A percentile compares a stretch with the other conserved stretches of the same genome.
Conservation (phyloP, 305 asterid genomes). For the Ilex paraguariensis region DNA sequence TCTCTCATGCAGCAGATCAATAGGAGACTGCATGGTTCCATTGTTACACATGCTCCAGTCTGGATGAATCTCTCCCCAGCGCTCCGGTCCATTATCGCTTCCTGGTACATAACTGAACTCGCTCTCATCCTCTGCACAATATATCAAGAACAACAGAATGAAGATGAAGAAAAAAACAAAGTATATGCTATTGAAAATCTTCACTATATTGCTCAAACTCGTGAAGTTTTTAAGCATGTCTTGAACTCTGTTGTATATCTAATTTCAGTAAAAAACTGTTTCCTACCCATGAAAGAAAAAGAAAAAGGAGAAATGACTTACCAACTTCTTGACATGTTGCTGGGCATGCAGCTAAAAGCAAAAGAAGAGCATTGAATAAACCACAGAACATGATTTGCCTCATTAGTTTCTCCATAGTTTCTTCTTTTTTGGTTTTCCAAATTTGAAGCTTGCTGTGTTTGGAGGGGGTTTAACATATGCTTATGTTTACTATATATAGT, state of each 20-base stretch:
- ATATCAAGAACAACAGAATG: not conserved
- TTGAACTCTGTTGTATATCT: too few relatives aligned
- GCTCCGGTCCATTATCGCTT: constrained; percentile 45
- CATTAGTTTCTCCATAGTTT: constrained; percentile 5
- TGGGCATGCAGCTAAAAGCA: constrained; percentile 12
- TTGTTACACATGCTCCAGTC: constrained; percentile 51
- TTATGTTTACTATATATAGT: too few relatives aligned
- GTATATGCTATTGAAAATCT: not conserved
- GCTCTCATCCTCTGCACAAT: constrained; percentile 47
- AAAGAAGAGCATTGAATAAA: not conserved
- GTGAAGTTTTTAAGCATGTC: too few relatives aligned
- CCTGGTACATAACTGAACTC: constrained; percentile 48
- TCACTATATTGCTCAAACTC: not conserved
- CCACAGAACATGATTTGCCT: not conserved
- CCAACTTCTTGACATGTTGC: constrained; percentile 49
- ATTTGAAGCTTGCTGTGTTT: too few relatives aligned
- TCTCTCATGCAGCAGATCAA: constrained; percentile 45
- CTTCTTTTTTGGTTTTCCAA: not conserved
- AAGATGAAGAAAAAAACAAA: not conserved
- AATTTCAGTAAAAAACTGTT: too few relatives aligned
- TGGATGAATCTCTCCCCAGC: constrained; percentile 54
- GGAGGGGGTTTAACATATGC: too few relatives aligned
- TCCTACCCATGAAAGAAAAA: not conserved
- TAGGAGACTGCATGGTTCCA: constrained; percentile 67
- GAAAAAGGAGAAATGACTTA: constrained; percentile 12